These are phyloP conservation scores for Penicillium soppii DNA, from an alignment of 495 filamentous ascomycete species.

Conservation along the genomic window DNA sequence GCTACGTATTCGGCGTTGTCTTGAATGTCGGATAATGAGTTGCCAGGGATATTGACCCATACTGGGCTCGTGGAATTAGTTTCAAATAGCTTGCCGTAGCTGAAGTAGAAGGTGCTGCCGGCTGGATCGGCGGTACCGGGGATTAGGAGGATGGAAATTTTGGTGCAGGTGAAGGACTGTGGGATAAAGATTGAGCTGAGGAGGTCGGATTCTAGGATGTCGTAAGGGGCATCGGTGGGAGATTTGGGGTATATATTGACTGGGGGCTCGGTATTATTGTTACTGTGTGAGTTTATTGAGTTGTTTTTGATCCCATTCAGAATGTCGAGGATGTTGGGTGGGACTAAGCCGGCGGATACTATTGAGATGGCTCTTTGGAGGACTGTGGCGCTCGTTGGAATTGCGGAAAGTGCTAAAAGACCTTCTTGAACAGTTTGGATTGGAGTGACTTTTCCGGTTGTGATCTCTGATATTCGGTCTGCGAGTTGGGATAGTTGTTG, in stretches of 20 bases:
- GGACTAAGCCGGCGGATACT: background rate
- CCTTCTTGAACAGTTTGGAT: background rate
- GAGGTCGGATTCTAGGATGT: slow-evolving; percentile 34
- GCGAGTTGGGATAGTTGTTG: background rate
- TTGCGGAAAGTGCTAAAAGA: background rate
- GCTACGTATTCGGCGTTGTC: slow-evolving; percentile 41
- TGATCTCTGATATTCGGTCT: background rate
- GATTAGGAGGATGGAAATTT: slow-evolving; percentile 43
- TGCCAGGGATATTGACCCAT: slow-evolving; percentile 49
- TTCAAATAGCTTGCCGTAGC: slow-evolving; percentile 42
- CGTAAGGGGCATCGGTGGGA: slow-evolving; percentile 41
- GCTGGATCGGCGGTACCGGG: slow-evolving; percentile 46
- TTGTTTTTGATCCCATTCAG: background rate
- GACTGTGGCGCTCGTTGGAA: background rate
- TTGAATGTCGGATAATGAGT: slow-evolving; percentile 41
- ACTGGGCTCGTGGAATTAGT: slow-evolving; percentile 38
- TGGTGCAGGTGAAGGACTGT: slow-evolving; percentile 33
- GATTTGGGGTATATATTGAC: slow-evolving; percentile 33
- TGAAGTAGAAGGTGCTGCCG: slow-evolving; percentile 35
- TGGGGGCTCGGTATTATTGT: background rate
- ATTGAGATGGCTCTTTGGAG: background rate
- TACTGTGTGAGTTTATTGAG: slow-evolving; percentile 1
- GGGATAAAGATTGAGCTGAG: slow-evolving; percentile 46
- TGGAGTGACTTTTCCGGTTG: background rate
- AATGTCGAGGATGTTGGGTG: slow-evolving; percentile 1